phyloP scores from a whole-genome alignment of 2,329 filamentous ascomycete species.

The Xylaria polymorpha region DNA sequence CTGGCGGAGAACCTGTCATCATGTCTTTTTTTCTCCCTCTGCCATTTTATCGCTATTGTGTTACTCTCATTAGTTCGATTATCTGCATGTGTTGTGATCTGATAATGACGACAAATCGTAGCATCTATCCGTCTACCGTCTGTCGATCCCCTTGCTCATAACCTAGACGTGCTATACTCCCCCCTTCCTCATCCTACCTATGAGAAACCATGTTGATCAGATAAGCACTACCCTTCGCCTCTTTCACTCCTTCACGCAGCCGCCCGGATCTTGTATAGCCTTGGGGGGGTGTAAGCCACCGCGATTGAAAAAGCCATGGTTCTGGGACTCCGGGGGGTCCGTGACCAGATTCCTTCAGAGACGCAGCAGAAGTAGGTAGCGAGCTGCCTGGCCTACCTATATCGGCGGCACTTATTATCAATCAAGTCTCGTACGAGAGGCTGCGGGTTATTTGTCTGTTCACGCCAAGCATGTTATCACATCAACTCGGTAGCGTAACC shows the following conservation, averaged over 20 bases:
- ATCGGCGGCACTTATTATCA: neutral
- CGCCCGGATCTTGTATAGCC: slow-evolving; percentile 1
- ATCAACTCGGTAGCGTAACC: slow-evolving; percentile 1
- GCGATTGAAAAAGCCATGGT: slow-evolving; percentile 22
- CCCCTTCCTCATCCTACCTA: neutral
- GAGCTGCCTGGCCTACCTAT: neutral
- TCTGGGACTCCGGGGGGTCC: slow-evolving; percentile 12
- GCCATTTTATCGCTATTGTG: neutral
- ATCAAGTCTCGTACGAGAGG: neutral
- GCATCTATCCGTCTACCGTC: slow-evolving; percentile 3
- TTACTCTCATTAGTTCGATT: slow-evolving; percentile 16
- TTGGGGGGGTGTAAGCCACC: slow-evolving; percentile 9
- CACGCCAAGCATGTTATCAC: neutral
- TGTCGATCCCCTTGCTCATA: slow-evolving; percentile 21
- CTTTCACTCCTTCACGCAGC: slow-evolving; percentile 6
- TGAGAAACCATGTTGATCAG: neutral
- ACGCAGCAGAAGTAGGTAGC: neutral
- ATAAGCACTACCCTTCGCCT: slow-evolving; percentile 7
- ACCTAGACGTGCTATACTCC: slow-evolving; percentile 8
- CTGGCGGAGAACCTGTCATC: slow-evolving; percentile 12
- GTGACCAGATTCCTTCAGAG: neutral
- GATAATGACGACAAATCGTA: slow-evolving; percentile 28
- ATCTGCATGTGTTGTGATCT: slow-evolving; percentile 26
- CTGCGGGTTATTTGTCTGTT: neutral
- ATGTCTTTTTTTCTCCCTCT: neutral